Evolutionary conservation across 2,329 filamentous ascomycete species (phyloP), one percentile per base, ranked within the genome.

Genomic region (Ceratocystis albifundus): DNA sequence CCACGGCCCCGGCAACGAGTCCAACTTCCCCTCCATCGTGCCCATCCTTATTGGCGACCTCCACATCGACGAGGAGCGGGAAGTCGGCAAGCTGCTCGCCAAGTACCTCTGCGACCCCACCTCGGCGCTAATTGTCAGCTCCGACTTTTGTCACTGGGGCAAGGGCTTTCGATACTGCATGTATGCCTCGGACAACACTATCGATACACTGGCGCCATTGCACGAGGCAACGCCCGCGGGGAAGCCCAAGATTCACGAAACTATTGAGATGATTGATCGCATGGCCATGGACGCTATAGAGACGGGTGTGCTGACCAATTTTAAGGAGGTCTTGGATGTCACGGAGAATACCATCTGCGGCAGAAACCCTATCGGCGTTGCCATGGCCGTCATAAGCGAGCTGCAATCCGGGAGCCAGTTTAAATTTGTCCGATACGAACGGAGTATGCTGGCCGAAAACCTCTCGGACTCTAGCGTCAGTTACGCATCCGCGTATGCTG

Each of bases 101-200:
- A 86, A 88, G 0, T 96, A 94, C 74, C 77, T 99, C 5, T 79
- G 80, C 44, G 88, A 96, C 70, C 83, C 87, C 0, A 78, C 81
- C 12, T 95, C 89, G 68, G 85, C 87, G 1, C 96, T 97, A 73
- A 82, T 99, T 68, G 82, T 97, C 69, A 94, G 89, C 74, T 96
- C 91, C 0, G 94, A 99, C 74, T 99, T 99, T 74, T 96, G 93
- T 70, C 94, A 99, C 75, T 99, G 94, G 94, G 94, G 94, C 10
- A 71, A 79, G 0, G 82, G 90, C 62, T 99, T 96, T 75, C 79
- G 82, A 66, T 99, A 97, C 75, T 89, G 86, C 32, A 88, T 88
- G 68, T 96, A 96, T 74, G 81, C 68, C 68, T 81, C 69, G 66
- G 79, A 70, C 72, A 74, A 72, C 45, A 73, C 76, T 12, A 69